Evolutionary conservation across 345 rosid species (phyloP).

Genomic region (Excoecaria cochinchinensis): DNA sequence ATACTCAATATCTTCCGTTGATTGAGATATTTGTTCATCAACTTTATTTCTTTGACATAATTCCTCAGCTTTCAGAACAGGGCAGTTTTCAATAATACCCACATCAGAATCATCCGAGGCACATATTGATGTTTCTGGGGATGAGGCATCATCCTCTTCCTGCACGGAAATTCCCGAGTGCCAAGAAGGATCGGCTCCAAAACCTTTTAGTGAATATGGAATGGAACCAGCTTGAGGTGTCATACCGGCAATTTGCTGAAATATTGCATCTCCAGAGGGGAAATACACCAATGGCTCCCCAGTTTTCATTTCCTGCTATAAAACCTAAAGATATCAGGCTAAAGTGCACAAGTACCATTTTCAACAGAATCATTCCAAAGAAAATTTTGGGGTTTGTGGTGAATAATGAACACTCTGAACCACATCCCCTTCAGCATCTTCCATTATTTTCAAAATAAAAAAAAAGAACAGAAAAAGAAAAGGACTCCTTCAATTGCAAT

Average conservation of each 20-base stretch:
- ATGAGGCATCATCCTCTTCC: slow-evolving; percentile 39
- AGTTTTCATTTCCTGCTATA: slow-evolving; percentile 51
- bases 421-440: not conserved
- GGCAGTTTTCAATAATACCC: slow-evolving; percentile 45
- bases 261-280: slow-evolving; percentile 50
- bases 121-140: slow-evolving; percentile 42
- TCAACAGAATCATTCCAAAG: not conserved
- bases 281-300: slow-evolving; percentile 49
- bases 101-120: slow-evolving; percentile 60
- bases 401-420: not conserved
- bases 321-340: slow-evolving; percentile 12
- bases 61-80: slow-evolving; percentile 16
- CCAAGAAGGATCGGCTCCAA: slow-evolving; percentile 52
- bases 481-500: not conserved
- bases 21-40: slow-evolving; percentile 26
- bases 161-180: slow-evolving; percentile 44
- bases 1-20: slow-evolving; percentile 26
- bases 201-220: slow-evolving; percentile 36
- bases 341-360: not conserved
- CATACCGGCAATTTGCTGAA: slow-evolving; percentile 43
- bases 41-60: slow-evolving; percentile 23
- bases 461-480: not conserved
- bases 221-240: slow-evolving; percentile 35
- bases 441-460: not conserved
- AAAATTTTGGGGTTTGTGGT: not conserved